Evolutionary conservation across 2,329 filamentous ascomycete species (phyloP).

Genomic region (Curvularia eragrostidis): DNA sequence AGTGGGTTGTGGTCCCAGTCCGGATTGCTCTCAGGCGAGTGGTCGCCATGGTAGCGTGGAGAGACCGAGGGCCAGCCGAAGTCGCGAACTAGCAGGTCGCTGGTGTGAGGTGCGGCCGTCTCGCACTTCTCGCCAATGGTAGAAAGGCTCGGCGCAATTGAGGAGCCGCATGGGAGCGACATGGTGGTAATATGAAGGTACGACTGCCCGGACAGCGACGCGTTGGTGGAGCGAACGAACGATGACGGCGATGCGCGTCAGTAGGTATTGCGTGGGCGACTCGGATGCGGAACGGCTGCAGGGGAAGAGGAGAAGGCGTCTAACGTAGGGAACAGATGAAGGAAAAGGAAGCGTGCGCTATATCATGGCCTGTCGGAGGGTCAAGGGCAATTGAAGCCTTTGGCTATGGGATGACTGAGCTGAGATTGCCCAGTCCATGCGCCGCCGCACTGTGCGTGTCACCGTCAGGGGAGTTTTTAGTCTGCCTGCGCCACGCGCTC

Average conservation of each 20-base stretch:
- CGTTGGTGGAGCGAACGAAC: slow-evolving; percentile 9
- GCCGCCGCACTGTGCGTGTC: slow-evolving; percentile 12
- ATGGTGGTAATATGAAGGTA: slow-evolving; percentile 10
- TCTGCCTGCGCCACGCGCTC: slow-evolving; percentile 16
- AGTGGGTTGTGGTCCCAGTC: slow-evolving; percentile 35
- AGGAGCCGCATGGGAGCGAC: slow-evolving; percentile 18
- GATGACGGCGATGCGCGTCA: slow-evolving; percentile 8
- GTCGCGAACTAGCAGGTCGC: slow-evolving; percentile 28
- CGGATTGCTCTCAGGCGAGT: slow-evolving; percentile 37
- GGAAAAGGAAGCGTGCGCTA: slow-evolving; percentile 5
- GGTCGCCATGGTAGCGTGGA: slow-evolving; percentile 35
- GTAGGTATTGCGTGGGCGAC: no score
- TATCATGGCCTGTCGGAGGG: slow-evolving; percentile 12
- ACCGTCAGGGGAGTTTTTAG: slow-evolving; percentile 22
- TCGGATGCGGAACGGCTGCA: not conserved
- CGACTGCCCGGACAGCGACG: slow-evolving; percentile 8
- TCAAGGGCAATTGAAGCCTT: slow-evolving; percentile 8
- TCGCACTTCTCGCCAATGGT: slow-evolving; percentile 24
- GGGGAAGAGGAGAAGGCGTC: not conserved
- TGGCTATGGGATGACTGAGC: slow-evolving; percentile 15
- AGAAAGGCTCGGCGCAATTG: slow-evolving; percentile 19
- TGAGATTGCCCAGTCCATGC: slow-evolving; percentile 17
- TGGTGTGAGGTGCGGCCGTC: slow-evolving; percentile 7
- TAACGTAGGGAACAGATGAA: not conserved
- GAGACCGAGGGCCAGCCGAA: slow-evolving; percentile 34